Evolutionary conservation across 208 protist genomes (phyloP).

Genomic region (Acanthamoeba rhysodes): DNA sequence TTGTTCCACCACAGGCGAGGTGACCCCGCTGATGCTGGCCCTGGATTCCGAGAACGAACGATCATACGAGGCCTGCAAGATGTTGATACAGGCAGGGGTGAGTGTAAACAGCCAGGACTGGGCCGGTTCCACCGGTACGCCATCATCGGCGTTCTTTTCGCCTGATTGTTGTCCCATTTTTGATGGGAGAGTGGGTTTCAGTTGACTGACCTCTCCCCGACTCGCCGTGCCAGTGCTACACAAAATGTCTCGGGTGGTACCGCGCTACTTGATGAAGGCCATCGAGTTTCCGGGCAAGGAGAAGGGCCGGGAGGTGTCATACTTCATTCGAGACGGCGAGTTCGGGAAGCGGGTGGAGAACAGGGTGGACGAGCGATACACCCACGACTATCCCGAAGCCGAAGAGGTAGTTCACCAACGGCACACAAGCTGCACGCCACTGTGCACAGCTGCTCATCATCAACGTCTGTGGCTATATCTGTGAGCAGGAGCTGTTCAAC

Average conservation of each 20-base stretch:
- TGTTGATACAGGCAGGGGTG: conserved; percentile 13
- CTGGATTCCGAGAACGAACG: conserved; percentile 18
- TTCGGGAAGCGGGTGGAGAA: conserved; percentile 46
- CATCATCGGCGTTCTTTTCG: background rate
- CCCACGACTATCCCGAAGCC: conserved; percentile 29
- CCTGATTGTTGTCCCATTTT: background rate
- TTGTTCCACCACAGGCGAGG: background rate
- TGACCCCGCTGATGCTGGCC: conserved; percentile 41
- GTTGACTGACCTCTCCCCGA: background rate
- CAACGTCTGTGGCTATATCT: background rate
- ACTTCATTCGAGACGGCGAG: conserved; percentile 52
- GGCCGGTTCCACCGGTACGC: conserved; percentile 11
- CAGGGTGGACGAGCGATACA: conserved; percentile 31
- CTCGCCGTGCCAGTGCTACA: background rate
- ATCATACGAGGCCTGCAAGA: conserved; percentile 39
- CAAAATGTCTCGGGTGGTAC: conserved; percentile 39
- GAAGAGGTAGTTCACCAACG: background rate
- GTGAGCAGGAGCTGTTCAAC: conserved; percentile 5
- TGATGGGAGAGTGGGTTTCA: too few relatives aligned
- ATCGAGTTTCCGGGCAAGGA: conserved; percentile 39
- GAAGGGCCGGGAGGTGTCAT: conserved; percentile 9
- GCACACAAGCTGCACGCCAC: background rate
- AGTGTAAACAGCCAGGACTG: conserved; percentile 30
- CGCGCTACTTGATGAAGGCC: conserved; percentile 1
- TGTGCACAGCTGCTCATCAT: background rate